Conservation (phyloP, 768 basidiomycete genomes). For the Trametes villosa region DNA sequence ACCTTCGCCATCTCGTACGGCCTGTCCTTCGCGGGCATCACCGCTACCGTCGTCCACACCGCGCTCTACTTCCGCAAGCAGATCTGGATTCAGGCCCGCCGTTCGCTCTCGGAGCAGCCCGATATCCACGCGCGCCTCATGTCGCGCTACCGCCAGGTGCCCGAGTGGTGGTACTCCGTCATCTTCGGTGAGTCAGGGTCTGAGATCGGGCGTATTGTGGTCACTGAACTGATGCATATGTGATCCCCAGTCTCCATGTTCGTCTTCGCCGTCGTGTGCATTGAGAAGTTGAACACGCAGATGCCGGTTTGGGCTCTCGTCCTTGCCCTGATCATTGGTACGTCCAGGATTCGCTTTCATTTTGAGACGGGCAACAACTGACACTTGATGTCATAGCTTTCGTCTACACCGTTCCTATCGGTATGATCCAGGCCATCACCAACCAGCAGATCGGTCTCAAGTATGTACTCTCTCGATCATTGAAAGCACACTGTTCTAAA, state of each 20-base stretch:
- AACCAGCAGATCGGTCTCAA: slow-evolving; percentile 79
- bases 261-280: slow-evolving; percentile 66
- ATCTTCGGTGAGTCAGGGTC: slow-evolving; percentile 50
- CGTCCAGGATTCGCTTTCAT: slow-evolving; percentile 20
- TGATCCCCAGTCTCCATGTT: slow-evolving; percentile 71
- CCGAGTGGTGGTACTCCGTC: slow-evolving; percentile 82
- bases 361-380: not conserved
- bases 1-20: slow-evolving; percentile 83
- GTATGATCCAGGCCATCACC: slow-evolving; percentile 72
- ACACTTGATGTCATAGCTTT: slow-evolving; percentile 31
- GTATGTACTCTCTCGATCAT: slow-evolving; percentile 23
- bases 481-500: not conserved
- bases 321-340: slow-evolving; percentile 66
- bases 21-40: slow-evolving; percentile 82
- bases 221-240: not conserved
- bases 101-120: slow-evolving; percentile 76
- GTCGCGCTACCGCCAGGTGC: slow-evolving; percentile 75
- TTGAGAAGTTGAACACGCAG: slow-evolving; percentile 72
- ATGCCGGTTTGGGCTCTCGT: slow-evolving; percentile 79
- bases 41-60: slow-evolving; percentile 74
- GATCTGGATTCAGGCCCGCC: slow-evolving; percentile 71
- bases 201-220: no score
- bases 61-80: slow-evolving; percentile 78
- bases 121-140: slow-evolving; percentile 87
- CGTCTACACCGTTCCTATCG: slow-evolving; percentile 54